These are phyloP conservation scores for Chloroidium sp. DNA, from an alignment of 163 green algal genomes.

Conservation along the genomic window DNA sequence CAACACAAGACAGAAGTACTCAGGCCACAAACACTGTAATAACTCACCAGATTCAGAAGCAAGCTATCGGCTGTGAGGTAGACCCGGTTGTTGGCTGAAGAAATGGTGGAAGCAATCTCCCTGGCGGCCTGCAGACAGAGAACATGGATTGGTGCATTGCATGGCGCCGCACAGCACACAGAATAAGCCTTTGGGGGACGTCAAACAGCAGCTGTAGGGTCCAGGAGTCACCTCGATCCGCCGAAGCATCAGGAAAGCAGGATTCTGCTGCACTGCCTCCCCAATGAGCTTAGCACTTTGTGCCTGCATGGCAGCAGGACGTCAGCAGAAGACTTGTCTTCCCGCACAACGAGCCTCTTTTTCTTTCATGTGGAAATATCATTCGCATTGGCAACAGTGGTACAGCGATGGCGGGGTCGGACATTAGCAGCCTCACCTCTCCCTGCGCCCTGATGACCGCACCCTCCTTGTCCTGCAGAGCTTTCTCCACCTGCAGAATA, in stretches of 20 bases:
- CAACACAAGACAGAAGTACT: background rate
- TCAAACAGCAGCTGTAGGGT: background rate
- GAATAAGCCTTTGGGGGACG: background rate
- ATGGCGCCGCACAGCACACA: background rate
- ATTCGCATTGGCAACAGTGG: too few species aligned
- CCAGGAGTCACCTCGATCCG: conserved; percentile 76
- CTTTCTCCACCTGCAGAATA: conserved; percentile 74
- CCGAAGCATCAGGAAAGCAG: conserved; percentile 82
- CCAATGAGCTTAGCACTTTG: conserved; percentile 85
- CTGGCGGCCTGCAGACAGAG: conserved; percentile 60
- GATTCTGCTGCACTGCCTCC: conserved; percentile 76
- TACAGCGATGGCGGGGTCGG: too few species aligned
- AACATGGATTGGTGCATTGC: too few species aligned
- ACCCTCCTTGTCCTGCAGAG: conserved; percentile 92
- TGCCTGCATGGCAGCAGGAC: conserved; percentile 33
- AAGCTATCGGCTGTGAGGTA: conserved; percentile 88
- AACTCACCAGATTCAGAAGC: conserved; percentile 78
- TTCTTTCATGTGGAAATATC: too few species aligned
- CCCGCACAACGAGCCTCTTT: too few species aligned
- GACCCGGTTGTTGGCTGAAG: conserved; percentile 73
- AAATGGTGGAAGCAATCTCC: conserved; percentile 85
- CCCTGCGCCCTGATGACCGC: conserved; percentile 88
- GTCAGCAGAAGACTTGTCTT: too few species aligned
- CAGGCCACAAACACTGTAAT: background rate
- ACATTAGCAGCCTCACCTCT: conserved; percentile 33